Evolutionary conservation across 306 rosid genomes (phyloP).

Genomic region (Malus fusca): DNA sequence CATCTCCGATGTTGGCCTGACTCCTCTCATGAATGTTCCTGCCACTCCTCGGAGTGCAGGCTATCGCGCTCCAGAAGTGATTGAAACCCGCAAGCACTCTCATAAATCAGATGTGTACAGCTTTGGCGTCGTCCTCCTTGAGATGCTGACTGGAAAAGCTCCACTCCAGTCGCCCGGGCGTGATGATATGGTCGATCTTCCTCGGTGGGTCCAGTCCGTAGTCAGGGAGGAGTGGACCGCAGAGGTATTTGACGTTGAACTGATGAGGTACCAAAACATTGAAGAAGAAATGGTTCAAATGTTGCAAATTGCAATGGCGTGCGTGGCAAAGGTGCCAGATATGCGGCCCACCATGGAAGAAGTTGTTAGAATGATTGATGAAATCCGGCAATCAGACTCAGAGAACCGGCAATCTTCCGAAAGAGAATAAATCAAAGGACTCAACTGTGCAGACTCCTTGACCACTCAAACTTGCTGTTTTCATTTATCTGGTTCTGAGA

Average conservation of each 20-base stretch:
- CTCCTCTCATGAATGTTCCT: constrained; percentile 77
- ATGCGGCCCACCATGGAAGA: constrained; percentile 82
- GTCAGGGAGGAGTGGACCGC: constrained; percentile 99
- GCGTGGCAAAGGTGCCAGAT: constrained; percentile 83
- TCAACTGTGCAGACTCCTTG: constrained; percentile 81
- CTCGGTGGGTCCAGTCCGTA: constrained; percentile 95
- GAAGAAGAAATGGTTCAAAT: constrained; percentile 98
- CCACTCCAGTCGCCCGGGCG: constrained; percentile 83
- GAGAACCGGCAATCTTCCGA: constrained; percentile 95
- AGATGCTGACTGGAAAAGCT: constrained; percentile 92
- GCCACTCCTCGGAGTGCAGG: constrained; percentile 75
- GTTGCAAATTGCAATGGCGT: constrained; percentile 94
- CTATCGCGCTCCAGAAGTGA: constrained; percentile 89
- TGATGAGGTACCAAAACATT: constrained; percentile 83
- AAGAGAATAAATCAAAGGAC: constrained; percentile 89
- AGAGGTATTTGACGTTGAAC: constrained; percentile 86
- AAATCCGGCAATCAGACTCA: constrained; percentile 92
- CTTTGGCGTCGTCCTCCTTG: constrained; percentile 84
- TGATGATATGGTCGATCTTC: constrained; percentile 94
- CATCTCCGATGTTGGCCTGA: constrained; percentile 83
- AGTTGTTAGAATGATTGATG: constrained; percentile 87
- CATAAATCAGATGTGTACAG: constrained; percentile 94
- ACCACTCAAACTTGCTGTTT: constrained; percentile 17
- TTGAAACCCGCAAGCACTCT: constrained; percentile 79
- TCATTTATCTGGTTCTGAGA: not conserved